phyloP scores from a whole-genome alignment of 805 yeast species.

The Saturnispora dispora region DNA sequence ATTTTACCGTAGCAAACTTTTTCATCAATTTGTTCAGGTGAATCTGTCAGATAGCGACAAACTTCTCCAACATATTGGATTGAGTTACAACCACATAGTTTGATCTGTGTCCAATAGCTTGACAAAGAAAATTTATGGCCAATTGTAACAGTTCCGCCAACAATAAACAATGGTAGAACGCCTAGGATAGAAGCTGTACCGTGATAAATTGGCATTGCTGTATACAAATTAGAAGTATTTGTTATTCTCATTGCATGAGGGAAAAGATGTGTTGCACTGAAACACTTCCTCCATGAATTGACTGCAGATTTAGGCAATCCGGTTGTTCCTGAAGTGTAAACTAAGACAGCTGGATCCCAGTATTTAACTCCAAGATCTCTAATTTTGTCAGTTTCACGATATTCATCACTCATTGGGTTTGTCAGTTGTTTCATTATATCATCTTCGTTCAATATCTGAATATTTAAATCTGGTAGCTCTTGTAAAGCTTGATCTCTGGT shows the following conservation, averaged over 20 bases:
- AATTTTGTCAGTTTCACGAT: constrained; percentile 45
- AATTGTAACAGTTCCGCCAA: constrained; percentile 70
- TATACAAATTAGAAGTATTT: constrained; percentile 52
- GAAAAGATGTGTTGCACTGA: constrained; percentile 60
- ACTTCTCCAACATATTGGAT: constrained; percentile 94
- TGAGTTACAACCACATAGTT: constrained; percentile 60
- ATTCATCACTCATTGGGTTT: constrained; percentile 31
- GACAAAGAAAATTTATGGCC: constrained; percentile 77
- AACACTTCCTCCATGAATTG: constrained; percentile 82
- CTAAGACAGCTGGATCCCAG: constrained; percentile 57
- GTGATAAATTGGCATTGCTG: constrained; percentile 94
- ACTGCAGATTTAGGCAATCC: constrained; percentile 92
- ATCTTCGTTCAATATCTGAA: constrained; percentile 17
- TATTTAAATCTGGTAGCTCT: constrained; percentile 25
- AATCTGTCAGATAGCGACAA: constrained; percentile 67
- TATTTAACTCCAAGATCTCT: constrained; percentile 54
- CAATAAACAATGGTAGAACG: constrained; percentile 46
- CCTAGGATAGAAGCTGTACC: constrained; percentile 90
- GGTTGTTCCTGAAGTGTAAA: constrained; percentile 91
- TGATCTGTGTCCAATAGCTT: constrained; percentile 85
- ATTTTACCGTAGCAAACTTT: constrained; percentile 29
- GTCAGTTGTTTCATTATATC: constrained; percentile 10
- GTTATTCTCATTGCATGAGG: constrained; percentile 57
- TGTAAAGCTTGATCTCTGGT: constrained; percentile 31
- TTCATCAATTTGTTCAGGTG: constrained; percentile 24